Evolutionary conservation across 495 filamentous ascomycete genomes (phyloP).

Genomic region (Penicillium canariense): DNA sequence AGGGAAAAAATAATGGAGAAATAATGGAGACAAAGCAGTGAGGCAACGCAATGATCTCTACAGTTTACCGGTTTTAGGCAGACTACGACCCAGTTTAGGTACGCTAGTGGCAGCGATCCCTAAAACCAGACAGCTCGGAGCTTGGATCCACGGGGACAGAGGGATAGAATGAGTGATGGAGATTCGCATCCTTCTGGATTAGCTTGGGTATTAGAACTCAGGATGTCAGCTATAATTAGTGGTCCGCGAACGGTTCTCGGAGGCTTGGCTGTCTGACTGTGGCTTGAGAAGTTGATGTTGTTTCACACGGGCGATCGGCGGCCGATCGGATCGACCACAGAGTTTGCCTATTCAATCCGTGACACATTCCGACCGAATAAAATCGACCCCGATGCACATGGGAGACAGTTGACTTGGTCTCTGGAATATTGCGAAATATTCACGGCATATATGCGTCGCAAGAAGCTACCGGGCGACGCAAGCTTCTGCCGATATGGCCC

Average conservation of each 20-base stretch:
- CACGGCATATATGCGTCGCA: neutral
- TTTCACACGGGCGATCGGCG: neutral
- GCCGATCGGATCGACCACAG: slow-evolving; percentile 1
- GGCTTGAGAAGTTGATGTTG: neutral
- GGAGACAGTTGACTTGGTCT: no score
- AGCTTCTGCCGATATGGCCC: neutral
- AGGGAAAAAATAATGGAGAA: no score
- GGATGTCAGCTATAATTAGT: neutral
- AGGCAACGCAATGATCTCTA: neutral
- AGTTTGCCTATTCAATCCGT: neutral
- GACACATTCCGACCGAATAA: neutral
- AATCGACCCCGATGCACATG: neutral
- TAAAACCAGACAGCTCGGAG: slow-evolving; percentile 7
- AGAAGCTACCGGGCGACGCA: neutral
- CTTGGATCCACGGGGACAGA: slow-evolving; percentile 6
- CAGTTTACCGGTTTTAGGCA: neutral
- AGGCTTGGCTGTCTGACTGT: neutral
- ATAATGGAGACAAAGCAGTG: neutral
- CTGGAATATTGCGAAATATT: neutral
- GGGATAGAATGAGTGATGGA: neutral
- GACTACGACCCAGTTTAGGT: neutral
- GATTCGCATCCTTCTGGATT: neutral
- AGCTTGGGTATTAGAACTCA: neutral
- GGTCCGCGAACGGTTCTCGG: neutral
- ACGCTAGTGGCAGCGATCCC: slow-evolving; percentile 9